Percentiles rank a stretch among this genome's conserved stretches.
phyloP scores from a whole-genome alignment of 768 basidiomycete species.

The Tylopilus sp. region DNA sequence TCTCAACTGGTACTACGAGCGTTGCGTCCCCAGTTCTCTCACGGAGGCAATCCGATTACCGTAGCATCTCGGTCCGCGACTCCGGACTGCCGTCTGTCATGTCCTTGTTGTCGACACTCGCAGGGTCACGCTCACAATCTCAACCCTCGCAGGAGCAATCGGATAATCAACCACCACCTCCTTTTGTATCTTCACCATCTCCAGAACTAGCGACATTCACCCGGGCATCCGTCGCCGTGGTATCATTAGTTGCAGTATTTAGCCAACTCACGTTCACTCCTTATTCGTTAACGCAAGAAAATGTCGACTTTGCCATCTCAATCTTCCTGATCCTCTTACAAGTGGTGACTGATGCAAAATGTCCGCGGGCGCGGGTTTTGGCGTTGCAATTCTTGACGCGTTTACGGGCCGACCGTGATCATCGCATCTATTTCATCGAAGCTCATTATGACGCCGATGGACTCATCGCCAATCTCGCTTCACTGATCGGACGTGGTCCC shows the following conservation, averaged over 20 bases:
- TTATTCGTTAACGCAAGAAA: slow-evolving; percentile 43
- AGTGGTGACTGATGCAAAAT: slow-evolving; percentile 44
- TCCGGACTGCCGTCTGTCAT: slow-evolving; percentile 55
- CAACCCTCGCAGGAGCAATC: slow-evolving; percentile 42
- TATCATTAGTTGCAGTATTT: slow-evolving; percentile 64
- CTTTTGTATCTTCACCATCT: slow-evolving; percentile 25
- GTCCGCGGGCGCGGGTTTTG: slow-evolving; percentile 60
- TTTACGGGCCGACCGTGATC: slow-evolving; percentile 85
- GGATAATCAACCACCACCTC: slow-evolving; percentile 30
- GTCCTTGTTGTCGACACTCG: slow-evolving; percentile 62
- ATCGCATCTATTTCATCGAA: slow-evolving; percentile 71
- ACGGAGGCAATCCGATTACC: slow-evolving; percentile 56
- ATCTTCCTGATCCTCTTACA: slow-evolving; percentile 53
- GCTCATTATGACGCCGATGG: slow-evolving; percentile 54
- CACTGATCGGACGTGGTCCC: slow-evolving; percentile 55
- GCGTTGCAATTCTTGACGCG: slow-evolving; percentile 86
- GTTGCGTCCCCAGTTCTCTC: slow-evolving; percentile 53
- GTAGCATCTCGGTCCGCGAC: slow-evolving; percentile 41
- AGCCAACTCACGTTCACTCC: slow-evolving; percentile 70
- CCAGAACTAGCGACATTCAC: slow-evolving; percentile 34
- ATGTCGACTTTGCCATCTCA: slow-evolving; percentile 49
- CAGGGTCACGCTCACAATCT: slow-evolving; percentile 60
- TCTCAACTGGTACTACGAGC: slow-evolving; percentile 30
- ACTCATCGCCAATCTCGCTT: slow-evolving; percentile 54
- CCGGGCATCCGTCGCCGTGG: slow-evolving; percentile 56